Evolutionary conservation across 176 grass and related monocot genomes (phyloP), one percentile per base, ranked within the genome.

Genomic region (Carex parvula): DNA sequence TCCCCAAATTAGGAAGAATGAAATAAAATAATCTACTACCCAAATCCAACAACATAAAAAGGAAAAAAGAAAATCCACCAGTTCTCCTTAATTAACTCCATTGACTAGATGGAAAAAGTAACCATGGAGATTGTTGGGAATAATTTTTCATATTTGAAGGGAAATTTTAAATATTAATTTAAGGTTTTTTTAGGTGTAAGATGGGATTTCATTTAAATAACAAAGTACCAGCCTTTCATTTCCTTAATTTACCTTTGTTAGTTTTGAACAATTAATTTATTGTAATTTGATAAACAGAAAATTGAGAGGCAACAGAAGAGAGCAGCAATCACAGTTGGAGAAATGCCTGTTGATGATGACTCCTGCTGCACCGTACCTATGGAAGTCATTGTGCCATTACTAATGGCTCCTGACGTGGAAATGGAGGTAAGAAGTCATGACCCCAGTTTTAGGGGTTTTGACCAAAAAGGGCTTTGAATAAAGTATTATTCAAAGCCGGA

Each of bases 261-360:
- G 17, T 32, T 79, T 79, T 52, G 1, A 35, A 54, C 33, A 7
- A 62, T 6, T 60, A 48, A 21, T 50, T 15, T 82, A 44, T 82
- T 54, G 71, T 15, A 52, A 81, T 46, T 82, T 33, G 37, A 39
- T 39, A 67, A 90, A 90, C 89, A 84, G 59, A 80, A 88, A 14
- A 87, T 89, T 86, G 92, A 94, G 70, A 90, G 88, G 55, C 21
- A 75, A 4, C 85, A 80, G 73, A 94, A 92, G 67, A 68, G 53
- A 42, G 54, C 37, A 39, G 37, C 87, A 81, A 30, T 64, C 18
- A 16, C 69, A 70, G 50, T 65, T 13, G 57, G 37, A 12, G 30
- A 83, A 64, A 90, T 81, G 35, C 81, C 84, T 5, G 82, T 86
- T 37, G 59, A 72, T 32, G 81, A 81, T 33, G 80, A 90, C 80